phyloP scores from a whole-genome alignment of 805 yeast genomes.

The Wickerhamomyces subpelliculosus region DNA sequence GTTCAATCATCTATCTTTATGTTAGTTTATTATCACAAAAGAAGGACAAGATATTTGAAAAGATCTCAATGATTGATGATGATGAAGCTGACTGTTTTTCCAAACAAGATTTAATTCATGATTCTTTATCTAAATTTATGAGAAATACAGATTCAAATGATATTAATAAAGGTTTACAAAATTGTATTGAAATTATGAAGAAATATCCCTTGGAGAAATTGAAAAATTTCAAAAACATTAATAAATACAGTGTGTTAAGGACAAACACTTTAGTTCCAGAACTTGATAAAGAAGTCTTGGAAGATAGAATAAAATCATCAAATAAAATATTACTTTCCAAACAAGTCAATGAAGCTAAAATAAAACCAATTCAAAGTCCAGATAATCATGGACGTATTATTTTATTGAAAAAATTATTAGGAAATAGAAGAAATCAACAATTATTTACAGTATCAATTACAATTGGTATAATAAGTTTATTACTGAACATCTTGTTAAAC shows the following conservation, averaged over 20 bases:
- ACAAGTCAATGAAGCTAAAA: not conserved
- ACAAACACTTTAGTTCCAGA: slow-evolving; percentile 9
- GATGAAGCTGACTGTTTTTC: not conserved
- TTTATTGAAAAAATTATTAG: not conserved
- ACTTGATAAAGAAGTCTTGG: not conserved
- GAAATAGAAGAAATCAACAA: not conserved
- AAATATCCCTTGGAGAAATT: slow-evolving; percentile 2
- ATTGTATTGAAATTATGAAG: slow-evolving; percentile 6
- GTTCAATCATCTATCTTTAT: slow-evolving; percentile 53
- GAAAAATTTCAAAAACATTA: slow-evolving; percentile 9
- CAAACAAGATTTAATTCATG: not conserved
- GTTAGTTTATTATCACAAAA: slow-evolving; percentile 42
- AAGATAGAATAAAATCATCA: not conserved
- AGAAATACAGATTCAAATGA: slow-evolving; percentile 18
- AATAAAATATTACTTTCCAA: not conserved
- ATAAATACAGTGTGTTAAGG: slow-evolving; percentile 22
- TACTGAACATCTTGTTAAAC: slow-evolving; percentile 1
- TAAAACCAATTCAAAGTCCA: not conserved
- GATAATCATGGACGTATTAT: not conserved
- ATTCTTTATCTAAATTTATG: slow-evolving; percentile 19
- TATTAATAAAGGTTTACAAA: slow-evolving; percentile 23
- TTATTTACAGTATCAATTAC: slow-evolving; percentile 5
- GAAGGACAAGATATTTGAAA: slow-evolving; percentile 35
- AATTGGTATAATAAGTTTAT: slow-evolving; percentile 5
- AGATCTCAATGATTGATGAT: slow-evolving; percentile 20